Evolutionary conservation across 352 stramenopile genomes (phyloP).

Genomic region (Globisporangium cystogenes): DNA sequence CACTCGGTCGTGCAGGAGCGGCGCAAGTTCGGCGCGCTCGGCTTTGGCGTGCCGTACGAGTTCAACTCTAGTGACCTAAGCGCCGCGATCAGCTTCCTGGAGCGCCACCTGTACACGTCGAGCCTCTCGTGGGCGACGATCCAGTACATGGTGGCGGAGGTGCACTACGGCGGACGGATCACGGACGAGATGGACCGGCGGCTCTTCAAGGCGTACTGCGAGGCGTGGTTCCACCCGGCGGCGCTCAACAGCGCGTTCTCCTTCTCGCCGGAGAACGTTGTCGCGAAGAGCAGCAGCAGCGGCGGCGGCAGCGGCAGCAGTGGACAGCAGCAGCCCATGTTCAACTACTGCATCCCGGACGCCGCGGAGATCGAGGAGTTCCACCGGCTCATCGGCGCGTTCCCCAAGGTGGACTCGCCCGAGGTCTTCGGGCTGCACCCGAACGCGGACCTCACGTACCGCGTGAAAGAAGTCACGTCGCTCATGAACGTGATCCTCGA

Average conservation of each 20-base stretch:
- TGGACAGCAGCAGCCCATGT: conserved; percentile 14
- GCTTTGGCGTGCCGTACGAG: conserved; percentile 73
- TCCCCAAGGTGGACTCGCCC: conserved; percentile 70
- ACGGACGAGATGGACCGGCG: conserved; percentile 74
- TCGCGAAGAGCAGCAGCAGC: conserved; percentile 16
- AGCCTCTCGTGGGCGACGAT: conserved; percentile 61
- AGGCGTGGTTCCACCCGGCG: conserved; percentile 65
- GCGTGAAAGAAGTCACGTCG: conserved; percentile 66
- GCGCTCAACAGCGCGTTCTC: conserved; percentile 55
- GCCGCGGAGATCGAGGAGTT: conserved; percentile 48
- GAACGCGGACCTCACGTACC: conserved; percentile 75
- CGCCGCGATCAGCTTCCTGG: conserved; percentile 58
- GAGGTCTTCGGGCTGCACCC: conserved; percentile 80
- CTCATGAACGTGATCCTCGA: conserved; percentile 58
- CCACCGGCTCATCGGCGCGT: conserved; percentile 49
- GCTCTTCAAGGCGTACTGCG: conserved; percentile 68
- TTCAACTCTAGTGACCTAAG: conserved; percentile 74
- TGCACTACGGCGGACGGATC: conserved; percentile 79
- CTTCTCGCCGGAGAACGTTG: conserved; percentile 57
- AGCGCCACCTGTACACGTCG: conserved; percentile 65
- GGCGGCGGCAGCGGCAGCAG: neutral
- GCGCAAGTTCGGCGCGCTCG: conserved; percentile 69
- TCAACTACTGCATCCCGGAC: conserved; percentile 42
- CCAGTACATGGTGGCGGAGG: conserved; percentile 80
- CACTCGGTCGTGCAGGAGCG: conserved; percentile 74